These are phyloP conservation scores for Maudiozyma serrabonitensis DNA, from an alignment of 805 yeast genomes.

Conservation along the genomic window DNA sequence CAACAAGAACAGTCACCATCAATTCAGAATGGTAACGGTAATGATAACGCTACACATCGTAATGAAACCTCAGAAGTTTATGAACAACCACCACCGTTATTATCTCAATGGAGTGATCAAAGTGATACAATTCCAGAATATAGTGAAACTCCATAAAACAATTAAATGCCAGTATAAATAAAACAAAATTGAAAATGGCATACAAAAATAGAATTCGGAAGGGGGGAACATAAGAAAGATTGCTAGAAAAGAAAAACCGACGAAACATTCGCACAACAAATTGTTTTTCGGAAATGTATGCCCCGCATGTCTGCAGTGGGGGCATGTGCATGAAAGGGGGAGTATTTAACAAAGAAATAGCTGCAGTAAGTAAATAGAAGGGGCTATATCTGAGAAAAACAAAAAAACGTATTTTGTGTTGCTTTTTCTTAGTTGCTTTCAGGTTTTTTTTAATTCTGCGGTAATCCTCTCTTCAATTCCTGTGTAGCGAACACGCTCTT, in stretches of 20 bases:
- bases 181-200: not conserved
- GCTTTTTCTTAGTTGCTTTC: not conserved
- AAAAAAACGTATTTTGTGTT: not conserved
- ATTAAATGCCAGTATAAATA: not conserved
- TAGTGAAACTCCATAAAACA: not conserved
- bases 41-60: not conserved
- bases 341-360: not conserved
- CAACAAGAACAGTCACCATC: not conserved
- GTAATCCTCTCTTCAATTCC: no score
- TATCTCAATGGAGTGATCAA: not conserved
- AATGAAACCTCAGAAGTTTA: not conserved
- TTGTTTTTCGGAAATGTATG: not conserved
- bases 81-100: not conserved
- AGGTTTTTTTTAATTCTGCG: not conserved
- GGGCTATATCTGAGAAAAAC: not conserved
- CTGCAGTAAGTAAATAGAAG: not conserved
- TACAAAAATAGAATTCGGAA: not conserved
- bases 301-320: conserved; percentile 1
- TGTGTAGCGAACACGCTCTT: not conserved
- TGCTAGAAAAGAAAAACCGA: not conserved
- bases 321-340: not conserved
- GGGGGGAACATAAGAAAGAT: not conserved
- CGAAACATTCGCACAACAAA: not conserved
- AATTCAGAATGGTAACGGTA: not conserved
- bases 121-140: not conserved